Base-by-base conservation (phyloP, 108 stramenopile genomes). In the Cyclostephanos tholiformis region DNA sequence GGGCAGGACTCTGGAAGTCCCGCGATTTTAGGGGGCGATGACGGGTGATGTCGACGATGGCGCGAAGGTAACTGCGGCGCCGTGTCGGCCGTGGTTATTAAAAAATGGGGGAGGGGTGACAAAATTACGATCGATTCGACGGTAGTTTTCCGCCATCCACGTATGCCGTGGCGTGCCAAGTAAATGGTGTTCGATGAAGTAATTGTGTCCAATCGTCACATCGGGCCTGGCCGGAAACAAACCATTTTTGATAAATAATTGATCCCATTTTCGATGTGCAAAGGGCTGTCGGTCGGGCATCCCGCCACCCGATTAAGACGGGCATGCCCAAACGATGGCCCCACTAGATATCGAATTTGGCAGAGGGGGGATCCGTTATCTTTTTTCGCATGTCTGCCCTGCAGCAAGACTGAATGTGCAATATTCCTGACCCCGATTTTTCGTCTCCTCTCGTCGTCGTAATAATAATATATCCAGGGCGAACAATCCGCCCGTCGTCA, bases 401-500 rank as follows among this genome's bases (percentile, higher is more conserved):
- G 53, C 5, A 52, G 1, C 5, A 52, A 55, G 12, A 6, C 27
- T 55, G 23, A 12, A 27, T 12, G 8, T 55, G 23, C 22, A 6
- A 14, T 16, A 0, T 23, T 25, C 14, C 10, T 26, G 10, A 6
- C 20, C 23, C 53, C 27, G 11, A 27, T 13, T 27, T 20, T 27
- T 35, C 19, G 30, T 27, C 30, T 52, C 56, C 43, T n/a, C 17
- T 49, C 19, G 26, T 72, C 29, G 29, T 35, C 8, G 2, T 6
- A 19, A 4, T 46, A 19, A n/a, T n/a, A n/a, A n/a, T n/a, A n/a
- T n/a, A n/a, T 19, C 27, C 67, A 78, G 77, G 71, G 52, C 69
- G 77, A 78, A 41, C 77, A 71, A 64, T 44, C 59, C 19, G 87
- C 86, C 51, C 92, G 92, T 69, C 89, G 92, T 65, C 77, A 89